Percentiles rank a stretch among this genome's conserved stretches.
Evolutionary conservation across 331 rosid species (phyloP).

Genomic region (Telfairia occidentalis): DNA sequence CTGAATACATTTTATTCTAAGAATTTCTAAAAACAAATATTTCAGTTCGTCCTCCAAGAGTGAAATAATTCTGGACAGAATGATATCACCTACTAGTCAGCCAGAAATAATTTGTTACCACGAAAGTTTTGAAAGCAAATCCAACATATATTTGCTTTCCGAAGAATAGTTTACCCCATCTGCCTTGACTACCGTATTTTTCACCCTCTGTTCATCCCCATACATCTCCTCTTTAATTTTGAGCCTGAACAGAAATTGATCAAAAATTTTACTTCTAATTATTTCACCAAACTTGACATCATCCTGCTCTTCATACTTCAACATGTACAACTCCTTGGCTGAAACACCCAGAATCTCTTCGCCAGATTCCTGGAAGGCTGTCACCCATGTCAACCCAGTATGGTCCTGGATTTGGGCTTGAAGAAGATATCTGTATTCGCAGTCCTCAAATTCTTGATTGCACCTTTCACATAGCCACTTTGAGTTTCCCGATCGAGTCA

Average conservation of each 20-base stretch:
- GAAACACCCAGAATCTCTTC: conserved; percentile 79
- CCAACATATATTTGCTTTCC: conserved; percentile 63
- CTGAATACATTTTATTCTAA: not conserved
- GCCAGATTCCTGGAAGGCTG: conserved; percentile 91
- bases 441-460: conserved; percentile 84
- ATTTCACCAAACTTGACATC: conserved; percentile 52
- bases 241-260: conserved; percentile 55
- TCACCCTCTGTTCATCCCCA: conserved; percentile 85
- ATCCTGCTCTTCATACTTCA: conserved; percentile 69
- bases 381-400: conserved; percentile 88
- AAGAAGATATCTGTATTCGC: conserved; percentile 89
- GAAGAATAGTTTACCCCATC: conserved; percentile 59
- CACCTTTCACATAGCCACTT: conserved; percentile 89
- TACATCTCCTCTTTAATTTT: conserved; percentile 80
- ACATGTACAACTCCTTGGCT: conserved; percentile 65
- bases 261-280: conserved; percentile 53
- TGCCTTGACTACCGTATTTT: conserved; percentile 74
- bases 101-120: conserved; percentile 20
- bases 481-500: conserved; percentile 42
- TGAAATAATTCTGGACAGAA: not conserved
- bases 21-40: not conserved
- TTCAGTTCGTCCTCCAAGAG: not conserved
- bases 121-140: conserved; percentile 39
- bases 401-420: conserved; percentile 87
- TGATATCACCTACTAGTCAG: not conserved